Conservation (phyloP, 1,284 basidiomycete genomes). For the Trichosporon sp. region DNA sequence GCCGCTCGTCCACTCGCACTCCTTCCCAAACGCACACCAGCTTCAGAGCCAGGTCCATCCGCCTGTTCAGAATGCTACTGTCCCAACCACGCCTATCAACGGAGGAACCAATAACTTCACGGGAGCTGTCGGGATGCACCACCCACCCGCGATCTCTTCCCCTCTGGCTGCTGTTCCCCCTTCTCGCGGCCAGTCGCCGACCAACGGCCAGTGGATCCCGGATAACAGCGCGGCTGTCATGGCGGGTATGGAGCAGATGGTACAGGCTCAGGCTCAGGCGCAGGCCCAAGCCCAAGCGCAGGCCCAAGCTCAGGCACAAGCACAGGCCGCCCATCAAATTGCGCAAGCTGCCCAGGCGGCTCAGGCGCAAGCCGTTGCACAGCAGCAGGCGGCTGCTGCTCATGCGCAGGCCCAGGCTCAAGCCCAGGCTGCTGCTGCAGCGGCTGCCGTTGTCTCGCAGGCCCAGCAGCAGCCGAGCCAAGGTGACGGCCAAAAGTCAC, state of each 20-base stretch:
- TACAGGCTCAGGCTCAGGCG: conserved; percentile 23
- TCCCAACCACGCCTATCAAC: conserved; percentile 39
- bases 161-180: conserved; percentile 48
- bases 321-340: conserved; percentile 18
- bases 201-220: conserved; percentile 31
- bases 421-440: conserved; percentile 22
- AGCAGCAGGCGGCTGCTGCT: conserved; percentile 26
- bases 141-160: conserved; percentile 51
- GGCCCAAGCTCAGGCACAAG: conserved; percentile 23
- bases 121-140: conserved; percentile 28
- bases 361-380: conserved; percentile 27
- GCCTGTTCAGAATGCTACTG: conserved; percentile 17
- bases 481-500: conserved; percentile 24
- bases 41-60: conserved; percentile 47
- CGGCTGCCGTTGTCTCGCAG: conserved; percentile 16
- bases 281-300: conserved; percentile 29
- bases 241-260: conserved; percentile 25
- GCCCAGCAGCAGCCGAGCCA: conserved; percentile 42
- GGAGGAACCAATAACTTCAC: conserved; percentile 37
- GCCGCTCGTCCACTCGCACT: conserved; percentile 52
- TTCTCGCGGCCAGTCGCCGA: conserved; percentile 41
- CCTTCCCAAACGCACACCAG: conserved; percentile 54
- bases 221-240: conserved; percentile 27
- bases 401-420: conserved; percentile 23
- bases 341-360: conserved; percentile 22